Conservation (phyloP, 805 yeast species). For the Zygosaccharomyces bisporus region DNA sequence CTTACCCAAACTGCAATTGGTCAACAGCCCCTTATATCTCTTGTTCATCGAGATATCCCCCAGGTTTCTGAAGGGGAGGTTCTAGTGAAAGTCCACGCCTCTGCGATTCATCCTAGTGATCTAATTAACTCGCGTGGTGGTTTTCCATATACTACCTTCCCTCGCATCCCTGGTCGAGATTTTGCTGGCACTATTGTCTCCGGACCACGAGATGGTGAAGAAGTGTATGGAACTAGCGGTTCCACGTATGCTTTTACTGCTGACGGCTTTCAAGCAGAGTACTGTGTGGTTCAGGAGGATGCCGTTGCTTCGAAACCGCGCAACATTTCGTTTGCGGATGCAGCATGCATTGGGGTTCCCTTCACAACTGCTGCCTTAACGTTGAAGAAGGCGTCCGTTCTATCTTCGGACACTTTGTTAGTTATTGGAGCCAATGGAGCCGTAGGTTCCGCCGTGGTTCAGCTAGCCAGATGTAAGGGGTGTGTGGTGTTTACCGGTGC, state of each 20-base stretch:
- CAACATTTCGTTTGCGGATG: constrained; percentile 8
- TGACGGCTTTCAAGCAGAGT: constrained; percentile 11
- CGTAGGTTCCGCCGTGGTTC: constrained; percentile 9
- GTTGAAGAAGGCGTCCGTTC: neutral
- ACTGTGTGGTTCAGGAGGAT: constrained; percentile 6
- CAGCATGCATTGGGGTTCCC: constrained; percentile 11
- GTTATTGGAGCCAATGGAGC: constrained; percentile 9
- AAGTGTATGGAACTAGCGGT: constrained; percentile 11
- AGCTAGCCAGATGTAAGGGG: constrained; percentile 7
- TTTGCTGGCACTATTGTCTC: constrained; percentile 8
- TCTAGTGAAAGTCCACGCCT: constrained; percentile 8
- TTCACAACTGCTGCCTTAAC: constrained; percentile 8
- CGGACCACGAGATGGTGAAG: constrained; percentile 11
- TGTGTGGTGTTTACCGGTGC: constrained; percentile 7
- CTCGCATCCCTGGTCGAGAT: constrained; percentile 10
- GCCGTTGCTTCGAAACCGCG: constrained; percentile 7
- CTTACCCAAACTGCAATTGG: neutral
- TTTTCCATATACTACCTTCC: constrained; percentile 11
- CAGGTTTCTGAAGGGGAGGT: constrained; percentile 43
- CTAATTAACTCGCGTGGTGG: constrained; percentile 10
- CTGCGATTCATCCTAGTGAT: constrained; percentile 10
- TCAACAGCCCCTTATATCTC: neutral
- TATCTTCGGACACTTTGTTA: constrained; percentile 1
- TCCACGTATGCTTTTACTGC: constrained; percentile 7
- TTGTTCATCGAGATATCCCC: neutral